Evolutionary conservation across 306 rosid species (phyloP), one percentile per base, ranked within the genome.

Genomic region (Arachis hypogaea): DNA sequence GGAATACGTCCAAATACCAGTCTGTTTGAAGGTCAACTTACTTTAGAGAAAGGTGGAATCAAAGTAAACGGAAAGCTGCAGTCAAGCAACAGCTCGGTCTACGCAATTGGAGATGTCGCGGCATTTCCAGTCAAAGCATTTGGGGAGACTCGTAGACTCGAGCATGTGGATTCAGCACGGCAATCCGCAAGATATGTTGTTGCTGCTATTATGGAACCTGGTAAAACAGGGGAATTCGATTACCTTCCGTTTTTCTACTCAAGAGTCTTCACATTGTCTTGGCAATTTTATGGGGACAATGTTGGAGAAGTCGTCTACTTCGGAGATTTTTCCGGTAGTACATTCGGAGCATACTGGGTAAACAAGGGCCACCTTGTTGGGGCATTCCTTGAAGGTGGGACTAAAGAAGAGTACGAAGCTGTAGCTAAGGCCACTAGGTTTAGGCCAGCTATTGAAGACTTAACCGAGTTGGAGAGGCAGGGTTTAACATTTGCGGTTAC

Each of bases 1-100:
- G 99, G 99, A 49, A 92, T 94, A 59, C 96, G 99, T 44, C 99
- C 99, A n/a, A 94, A 92, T 81, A 90, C 96, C 2, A 82, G 96
- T 78, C 84, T 94, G 11, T 94, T 94, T 80, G 99, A 94, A 88
- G 99, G 99, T 45, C 99, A 94, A 67, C 90, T 94, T 60, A 94
- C 96, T 36, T 59, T 90, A 92, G 98, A 94, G 84, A 94, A 94
- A 83, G 99, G 99, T 60, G 99, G 99, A 69, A 94, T 94, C 86
- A 94, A 92, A 82, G 99, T 94, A 75, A 92, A 94, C 51, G 99
- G 93, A 71, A 90, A 69, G 73, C 68, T 94, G 82, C 99, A 92
- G 77, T 89, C 99, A 0, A 92, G 98, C 76, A 90, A 94, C 76
- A 82, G 82, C 75, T 88, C 96, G 9, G 89, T 94, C 66, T 90